Base-by-base conservation (phyloP, 2,329 filamentous ascomycete species). In the Fusarium paranaense region DNA sequence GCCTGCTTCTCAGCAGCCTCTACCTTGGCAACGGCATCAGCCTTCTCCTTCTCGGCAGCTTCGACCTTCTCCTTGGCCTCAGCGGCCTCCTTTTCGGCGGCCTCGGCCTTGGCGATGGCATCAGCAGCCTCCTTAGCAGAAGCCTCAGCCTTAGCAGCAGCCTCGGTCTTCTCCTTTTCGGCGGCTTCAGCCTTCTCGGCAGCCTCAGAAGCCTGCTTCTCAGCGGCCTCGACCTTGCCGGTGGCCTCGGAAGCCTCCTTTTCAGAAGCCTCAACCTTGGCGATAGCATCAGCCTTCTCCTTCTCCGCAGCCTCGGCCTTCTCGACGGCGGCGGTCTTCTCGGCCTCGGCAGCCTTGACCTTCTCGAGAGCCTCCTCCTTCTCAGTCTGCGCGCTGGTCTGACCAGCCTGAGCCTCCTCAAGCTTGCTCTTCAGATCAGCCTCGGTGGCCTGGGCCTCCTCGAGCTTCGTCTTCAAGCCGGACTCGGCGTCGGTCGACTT, bases 401-500 rank as follows among this genome's bases (percentile, higher is more conserved):
- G 56, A 16, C 60, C 69, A 7, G 64, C 58, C 52, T 80, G 75
- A 27, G 75, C 67, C 37, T 74, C 65, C 56, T 72, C 70, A 20
- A 75, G 66, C 65, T 78, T 64, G 58, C 69, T 69, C 73, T 78
- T 67, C 13, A 76, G 61, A 13, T 68, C 65, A 60, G 72, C 42
- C 62, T 73, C 70, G 33, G 69, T 27, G 13, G 71, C 54, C 42
- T 72, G 60, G 6, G 62, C 50, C 30, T 71, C 64, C 18, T 73
- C 69, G 13, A 71, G 25, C 69, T 73, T 70, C 3, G 64, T 56
- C 57, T 73, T 68, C 35, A 77, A 62, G n/a, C 66, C 66, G 3
- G 69, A 37, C 64, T 73, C 69, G 18, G 69, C 58, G 5, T 33
- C 52, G 30, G 65, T 60, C 8, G 65, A 33, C 56, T 69, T 67